phyloP scores from a whole-genome alignment of 1,139 yeast genomes.

The Saccharomyces hybrid region DNA sequence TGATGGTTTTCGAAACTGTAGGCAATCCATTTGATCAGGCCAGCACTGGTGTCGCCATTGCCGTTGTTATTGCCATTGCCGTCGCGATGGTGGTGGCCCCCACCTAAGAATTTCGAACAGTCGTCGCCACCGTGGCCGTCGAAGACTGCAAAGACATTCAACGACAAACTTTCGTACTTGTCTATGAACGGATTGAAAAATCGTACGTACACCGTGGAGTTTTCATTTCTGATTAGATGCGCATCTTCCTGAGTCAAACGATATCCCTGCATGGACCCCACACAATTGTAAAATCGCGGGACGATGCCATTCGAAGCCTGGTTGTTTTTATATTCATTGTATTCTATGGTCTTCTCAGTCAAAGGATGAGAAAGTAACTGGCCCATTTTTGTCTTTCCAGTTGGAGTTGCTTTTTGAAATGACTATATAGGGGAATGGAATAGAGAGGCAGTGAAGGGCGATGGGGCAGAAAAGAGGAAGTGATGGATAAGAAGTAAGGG shows the following conservation, averaged over 20 bases:
- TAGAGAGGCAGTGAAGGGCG: not conserved
- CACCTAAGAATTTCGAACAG: slow-evolving; percentile 49
- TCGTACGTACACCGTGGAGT: slow-evolving; percentile 21
- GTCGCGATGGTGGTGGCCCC: slow-evolving; percentile 36
- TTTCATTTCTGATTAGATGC: slow-evolving; percentile 38
- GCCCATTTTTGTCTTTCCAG: slow-evolving; percentile 43
- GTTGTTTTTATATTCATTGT: slow-evolving; percentile 32
- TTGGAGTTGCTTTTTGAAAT: not conserved
- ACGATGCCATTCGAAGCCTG: slow-evolving; percentile 7
- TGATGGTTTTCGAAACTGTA: slow-evolving; percentile 27
- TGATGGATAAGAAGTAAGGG: not conserved
- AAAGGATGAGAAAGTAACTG: slow-evolving; percentile 69
- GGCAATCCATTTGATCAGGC: slow-evolving; percentile 27
- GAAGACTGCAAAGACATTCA: slow-evolving; percentile 64
- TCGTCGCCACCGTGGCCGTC: slow-evolving; percentile 76
- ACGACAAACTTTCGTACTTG: slow-evolving; percentile 21
- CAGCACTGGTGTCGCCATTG: slow-evolving; percentile 14
- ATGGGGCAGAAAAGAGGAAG: not conserved
- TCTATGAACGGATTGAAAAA: slow-evolving; percentile 30
- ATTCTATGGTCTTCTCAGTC: slow-evolving; percentile 55
- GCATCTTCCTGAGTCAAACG: slow-evolving; percentile 74
- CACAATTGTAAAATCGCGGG: slow-evolving; percentile 43
- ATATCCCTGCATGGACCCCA: slow-evolving; percentile 78
- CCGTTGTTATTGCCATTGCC: slow-evolving; percentile 33
- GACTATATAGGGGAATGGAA: slow-evolving; percentile 1